phyloP scores from a whole-genome alignment of 2,329 filamentous ascomycete species.

The Diaporthe capsici region DNA sequence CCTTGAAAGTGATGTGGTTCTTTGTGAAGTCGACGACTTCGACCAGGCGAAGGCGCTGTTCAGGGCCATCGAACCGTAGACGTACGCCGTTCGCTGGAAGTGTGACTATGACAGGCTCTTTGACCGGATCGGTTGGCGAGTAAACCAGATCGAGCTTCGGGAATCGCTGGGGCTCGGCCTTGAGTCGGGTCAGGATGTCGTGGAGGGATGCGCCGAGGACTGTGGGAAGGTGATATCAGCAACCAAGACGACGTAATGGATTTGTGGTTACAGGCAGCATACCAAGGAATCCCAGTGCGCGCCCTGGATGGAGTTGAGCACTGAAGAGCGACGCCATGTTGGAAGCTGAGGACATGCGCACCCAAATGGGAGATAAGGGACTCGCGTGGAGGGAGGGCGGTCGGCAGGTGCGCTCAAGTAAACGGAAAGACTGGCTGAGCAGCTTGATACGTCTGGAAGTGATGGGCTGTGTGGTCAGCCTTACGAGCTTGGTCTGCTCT shows the following conservation, averaged over 20 bases:
- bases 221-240: slow-evolving; percentile 53
- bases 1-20: slow-evolving; percentile 85
- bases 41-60: slow-evolving; percentile 91
- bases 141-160: slow-evolving; percentile 87
- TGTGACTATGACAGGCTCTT: slow-evolving; percentile 79
- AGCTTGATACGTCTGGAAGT: background rate
- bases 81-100: slow-evolving; percentile 90
- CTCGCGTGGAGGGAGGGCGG: background rate
- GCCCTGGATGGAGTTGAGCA: slow-evolving; percentile 76
- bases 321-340: slow-evolving; percentile 61
- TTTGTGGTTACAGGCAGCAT: slow-evolving; percentile 25
- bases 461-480: slow-evolving; percentile 9
- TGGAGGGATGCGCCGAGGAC: slow-evolving; percentile 93
- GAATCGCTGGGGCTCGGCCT: slow-evolving; percentile 86
- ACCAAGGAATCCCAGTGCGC: slow-evolving; percentile 74
- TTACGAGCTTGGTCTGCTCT: slow-evolving; percentile 6
- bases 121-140: slow-evolving; percentile 80
- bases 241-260: background rate
- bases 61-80: slow-evolving; percentile 91
- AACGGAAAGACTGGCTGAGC: background rate
- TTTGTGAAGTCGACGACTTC: slow-evolving; percentile 93
- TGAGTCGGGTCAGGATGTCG: slow-evolving; percentile 88
- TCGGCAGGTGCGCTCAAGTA: background rate
- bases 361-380: background rate
- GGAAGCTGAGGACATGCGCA: background rate